These are phyloP conservation scores for Leishmania braziliensis DNA, from an alignment of 208 protist species.

Conservation along the genomic window DNA sequence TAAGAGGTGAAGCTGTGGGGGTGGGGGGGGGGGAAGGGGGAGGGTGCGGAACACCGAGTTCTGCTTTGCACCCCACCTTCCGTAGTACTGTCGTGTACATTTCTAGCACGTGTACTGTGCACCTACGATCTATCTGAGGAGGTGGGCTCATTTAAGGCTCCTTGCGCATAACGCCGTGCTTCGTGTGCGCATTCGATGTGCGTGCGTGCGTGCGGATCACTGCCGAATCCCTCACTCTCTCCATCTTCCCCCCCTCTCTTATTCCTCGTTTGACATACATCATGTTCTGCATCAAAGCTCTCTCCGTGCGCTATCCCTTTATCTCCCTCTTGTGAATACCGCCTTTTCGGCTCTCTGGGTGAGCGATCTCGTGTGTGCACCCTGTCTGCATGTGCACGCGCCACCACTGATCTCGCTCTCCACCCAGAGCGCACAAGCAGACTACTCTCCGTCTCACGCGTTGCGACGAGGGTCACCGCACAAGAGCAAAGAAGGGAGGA, in stretches of 20 bases:
- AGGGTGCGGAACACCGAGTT: background rate
- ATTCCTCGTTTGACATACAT: background rate
- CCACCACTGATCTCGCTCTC: background rate
- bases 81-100: background rate
- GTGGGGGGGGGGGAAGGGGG: background rate
- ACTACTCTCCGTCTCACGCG: background rate
- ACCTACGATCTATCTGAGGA: background rate
- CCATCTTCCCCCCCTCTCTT: slow-evolving; percentile 10
- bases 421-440: background rate
- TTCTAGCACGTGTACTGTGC: background rate
- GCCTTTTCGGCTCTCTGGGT: background rate
- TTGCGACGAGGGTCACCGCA: background rate
- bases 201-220: background rate
- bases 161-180: background rate
- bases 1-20: background rate
- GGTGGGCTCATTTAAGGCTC: background rate
- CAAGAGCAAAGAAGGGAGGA: background rate
- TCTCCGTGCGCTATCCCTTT: background rate
- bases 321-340: background rate
- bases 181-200: background rate
- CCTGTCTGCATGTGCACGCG: background rate
- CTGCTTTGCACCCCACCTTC: background rate
- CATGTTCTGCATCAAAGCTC: background rate
- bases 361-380: background rate
- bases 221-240: background rate